Conservation (phyloP, 1,284 basidiomycete species). For the Naganishia liquefaciens region DNA sequence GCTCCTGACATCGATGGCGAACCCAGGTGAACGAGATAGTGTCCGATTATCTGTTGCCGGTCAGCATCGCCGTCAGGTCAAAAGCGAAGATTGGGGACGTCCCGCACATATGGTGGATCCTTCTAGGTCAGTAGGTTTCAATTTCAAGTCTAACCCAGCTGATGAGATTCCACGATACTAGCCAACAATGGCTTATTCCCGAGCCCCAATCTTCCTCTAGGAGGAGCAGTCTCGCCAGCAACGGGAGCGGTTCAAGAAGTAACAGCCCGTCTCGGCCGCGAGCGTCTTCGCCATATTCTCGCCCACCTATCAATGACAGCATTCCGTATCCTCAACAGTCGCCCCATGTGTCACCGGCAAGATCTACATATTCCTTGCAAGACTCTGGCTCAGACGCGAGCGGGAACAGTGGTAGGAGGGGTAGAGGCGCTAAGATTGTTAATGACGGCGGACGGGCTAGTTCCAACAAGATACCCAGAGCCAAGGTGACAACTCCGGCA, state of each 20-base stretch:
- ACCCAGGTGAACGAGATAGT: not conserved
- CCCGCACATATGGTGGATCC: conserved; percentile 31
- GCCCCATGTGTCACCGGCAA: conserved; percentile 17
- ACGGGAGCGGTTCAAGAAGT: conserved; percentile 20
- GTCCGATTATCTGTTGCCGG: not conserved
- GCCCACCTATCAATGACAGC: conserved; percentile 16
- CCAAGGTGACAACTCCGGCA: conserved; percentile 87
- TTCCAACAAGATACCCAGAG: conserved; percentile 23
- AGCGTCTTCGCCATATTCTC: conserved; percentile 21
- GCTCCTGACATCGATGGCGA: conserved; percentile 11
- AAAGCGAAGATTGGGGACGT: conserved; percentile 50
- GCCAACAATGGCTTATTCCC: conserved; percentile 22
- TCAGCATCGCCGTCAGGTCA: conserved; percentile 33
- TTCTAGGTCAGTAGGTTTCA: conserved; percentile 2
- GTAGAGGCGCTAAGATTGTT: not conserved
- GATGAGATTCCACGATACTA: conserved; percentile 1
- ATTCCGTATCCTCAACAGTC: conserved; percentile 23
- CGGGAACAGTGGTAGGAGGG: conserved; percentile 17
- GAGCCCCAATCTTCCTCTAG: conserved; percentile 22
- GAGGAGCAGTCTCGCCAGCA: conserved; percentile 16
- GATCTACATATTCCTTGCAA: conserved; percentile 11
- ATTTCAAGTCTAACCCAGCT: not conserved
- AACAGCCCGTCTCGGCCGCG: conserved; percentile 22
- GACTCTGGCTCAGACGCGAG: conserved; percentile 23
- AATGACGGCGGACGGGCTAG: conserved; percentile 3